Conservation (phyloP, 1,284 basidiomycete species). For the Pseudozyma sp. region DNA sequence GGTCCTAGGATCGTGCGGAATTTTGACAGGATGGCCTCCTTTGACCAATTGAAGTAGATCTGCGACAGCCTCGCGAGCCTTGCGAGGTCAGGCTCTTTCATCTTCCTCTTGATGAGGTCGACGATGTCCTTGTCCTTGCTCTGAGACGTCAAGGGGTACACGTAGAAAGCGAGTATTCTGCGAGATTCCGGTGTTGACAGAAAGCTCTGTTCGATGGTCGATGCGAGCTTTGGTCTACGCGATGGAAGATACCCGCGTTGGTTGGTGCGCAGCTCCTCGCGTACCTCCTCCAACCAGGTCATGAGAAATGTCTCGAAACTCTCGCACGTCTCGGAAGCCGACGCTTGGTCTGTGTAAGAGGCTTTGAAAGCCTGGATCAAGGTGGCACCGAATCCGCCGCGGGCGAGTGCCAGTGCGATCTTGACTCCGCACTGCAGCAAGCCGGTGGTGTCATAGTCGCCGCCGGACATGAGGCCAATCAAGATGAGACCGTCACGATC, state of each 20-base stretch:
- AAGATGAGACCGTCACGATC: slow-evolving; percentile 82
- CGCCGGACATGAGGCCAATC: slow-evolving; percentile 85
- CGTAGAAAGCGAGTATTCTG: slow-evolving; percentile 40
- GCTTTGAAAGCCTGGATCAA: slow-evolving; percentile 74
- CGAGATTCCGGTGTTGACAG: slow-evolving; percentile 27
- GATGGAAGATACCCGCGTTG: slow-evolving; percentile 28
- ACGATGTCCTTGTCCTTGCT: not conserved
- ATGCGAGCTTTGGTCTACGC: slow-evolving; percentile 44
- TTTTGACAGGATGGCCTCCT: slow-evolving; percentile 23
- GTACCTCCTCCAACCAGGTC: slow-evolving; percentile 41
- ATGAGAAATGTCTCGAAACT: slow-evolving; percentile 33
- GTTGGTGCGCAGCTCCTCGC: slow-evolving; percentile 55
- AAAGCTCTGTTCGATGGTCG: slow-evolving; percentile 21
- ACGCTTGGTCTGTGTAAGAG: slow-evolving; percentile 21
- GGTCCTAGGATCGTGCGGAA: slow-evolving; percentile 31
- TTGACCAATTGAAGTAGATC: slow-evolving; percentile 33
- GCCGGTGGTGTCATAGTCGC: slow-evolving; percentile 79
- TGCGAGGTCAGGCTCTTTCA: slow-evolving; percentile 15
- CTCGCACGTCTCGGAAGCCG: not conserved
- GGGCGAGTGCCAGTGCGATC: slow-evolving; percentile 71
- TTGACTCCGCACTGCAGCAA: slow-evolving; percentile 56
- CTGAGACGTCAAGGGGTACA: slow-evolving; percentile 40
- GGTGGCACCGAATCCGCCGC: slow-evolving; percentile 69
- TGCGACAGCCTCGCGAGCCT: slow-evolving; percentile 20
- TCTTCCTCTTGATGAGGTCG: not conserved